Evolutionary conservation across 106 monocot genomes (phyloP).

Genomic region (Allium cepa): DNA sequence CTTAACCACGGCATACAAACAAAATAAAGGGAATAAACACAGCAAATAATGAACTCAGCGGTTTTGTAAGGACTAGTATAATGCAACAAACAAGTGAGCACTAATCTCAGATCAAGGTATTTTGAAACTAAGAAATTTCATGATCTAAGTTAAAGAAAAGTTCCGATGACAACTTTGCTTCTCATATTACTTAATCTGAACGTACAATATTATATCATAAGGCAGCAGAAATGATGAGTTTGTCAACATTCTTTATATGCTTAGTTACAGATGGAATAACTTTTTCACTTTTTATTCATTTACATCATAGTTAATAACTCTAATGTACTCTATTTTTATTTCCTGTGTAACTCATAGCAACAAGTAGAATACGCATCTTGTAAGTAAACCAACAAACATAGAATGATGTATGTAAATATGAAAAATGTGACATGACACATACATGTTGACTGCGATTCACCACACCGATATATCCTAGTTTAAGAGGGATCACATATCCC

Average conservation of each 20-base stretch:
- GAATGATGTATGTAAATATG: not conserved
- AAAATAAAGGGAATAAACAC: too few relatives aligned
- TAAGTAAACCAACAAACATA: not conserved
- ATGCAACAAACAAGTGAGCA: too few relatives aligned
- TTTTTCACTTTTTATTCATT: not conserved
- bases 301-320: not conserved
- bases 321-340: not conserved
- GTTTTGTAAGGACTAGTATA: too few relatives aligned
- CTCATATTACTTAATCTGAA: too few relatives aligned
- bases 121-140: too few relatives aligned
- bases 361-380: not conserved
- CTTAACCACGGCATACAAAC: too few relatives aligned
- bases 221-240: too few relatives aligned
- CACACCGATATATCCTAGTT: constrained; percentile 24
- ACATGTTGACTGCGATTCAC: constrained; percentile 32
- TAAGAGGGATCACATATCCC: constrained; percentile 27
- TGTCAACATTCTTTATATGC: not conserved
- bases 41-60: too few relatives aligned
- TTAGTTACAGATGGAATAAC: not conserved
- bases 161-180: too few relatives aligned
- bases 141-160: too few relatives aligned
- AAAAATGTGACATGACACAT: not conserved
- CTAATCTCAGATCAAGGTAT: too few relatives aligned
- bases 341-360: not conserved
- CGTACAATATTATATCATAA: too few relatives aligned